Evolutionary conservation across 2,329 filamentous ascomycete species (phyloP), one percentile per base, ranked within the genome.

Genomic region (Apiospora rasikravindrae): DNA sequence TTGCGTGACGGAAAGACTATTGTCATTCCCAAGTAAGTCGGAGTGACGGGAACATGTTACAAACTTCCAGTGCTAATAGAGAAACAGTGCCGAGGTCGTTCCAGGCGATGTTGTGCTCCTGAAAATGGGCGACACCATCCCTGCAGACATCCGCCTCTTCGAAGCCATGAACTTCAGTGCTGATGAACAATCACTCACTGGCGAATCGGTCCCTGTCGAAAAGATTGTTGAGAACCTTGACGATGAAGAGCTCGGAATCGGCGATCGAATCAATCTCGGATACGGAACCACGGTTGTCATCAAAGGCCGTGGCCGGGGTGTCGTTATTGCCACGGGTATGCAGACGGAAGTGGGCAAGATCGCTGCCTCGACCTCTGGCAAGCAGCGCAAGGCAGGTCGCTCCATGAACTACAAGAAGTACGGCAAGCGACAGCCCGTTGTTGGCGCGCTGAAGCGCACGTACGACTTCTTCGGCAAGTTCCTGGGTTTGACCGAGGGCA

Each of bases 81-180:
- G 51, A 4, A n/a, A 61, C 67, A 90, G 88, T 77, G 84, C 88
- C 44, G 85, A 90, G 72, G 88, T 94, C 49, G 90, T 94, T 0
- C 90, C 90, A n/a, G 93, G 93, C 57, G 93, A 95, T 74, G 86
- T 94, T 71, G 85, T 92, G 73, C 83, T 88, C 49, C 85, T 92
- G 77, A 92, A 89, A 83, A 92, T 90, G 82, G 93, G 93, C 73
- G 92, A 94, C 80, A 93, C 92, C 4, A 88, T 94, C 53, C 92
- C 93, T 13, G 93, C 93, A 49, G 93, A 95, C 78, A 81, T 94
- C 53, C 90, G 92, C 71, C 81, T 92, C 26, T 87, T 93, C 75
- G 91, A 94, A 77, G 89, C 88, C 73, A 93, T 95, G 88, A 96
- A 96, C 80, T 86, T 95, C 66, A 90, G 91, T 73, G 94, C 92